Evolutionary conservation across 345 rosid genomes (phyloP).

Genomic region (Pseudoturritis turrita): DNA sequence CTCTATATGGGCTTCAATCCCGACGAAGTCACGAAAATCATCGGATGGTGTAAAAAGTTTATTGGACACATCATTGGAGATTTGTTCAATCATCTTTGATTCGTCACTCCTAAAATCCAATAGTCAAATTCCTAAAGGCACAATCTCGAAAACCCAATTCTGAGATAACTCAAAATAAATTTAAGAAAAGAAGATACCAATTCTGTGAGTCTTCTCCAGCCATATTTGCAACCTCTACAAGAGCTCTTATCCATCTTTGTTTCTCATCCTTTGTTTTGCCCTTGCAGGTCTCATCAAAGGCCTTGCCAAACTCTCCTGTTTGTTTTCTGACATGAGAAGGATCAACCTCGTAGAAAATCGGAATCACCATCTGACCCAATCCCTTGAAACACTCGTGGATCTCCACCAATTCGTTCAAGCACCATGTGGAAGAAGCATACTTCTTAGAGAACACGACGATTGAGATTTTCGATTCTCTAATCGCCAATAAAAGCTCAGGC

Average conservation of each 20-base stretch:
- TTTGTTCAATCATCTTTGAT: background rate
- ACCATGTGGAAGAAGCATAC: background rate
- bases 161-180: too few species aligned
- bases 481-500: background rate
- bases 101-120: background rate
- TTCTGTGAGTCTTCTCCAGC: background rate
- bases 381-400: background rate
- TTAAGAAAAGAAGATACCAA: background rate
- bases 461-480: background rate
- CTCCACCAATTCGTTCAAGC: background rate
- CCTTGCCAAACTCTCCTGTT: background rate
- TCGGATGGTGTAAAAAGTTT: background rate
- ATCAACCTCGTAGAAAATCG: background rate
- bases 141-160: too few species aligned
- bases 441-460: background rate
- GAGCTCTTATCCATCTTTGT: background rate
- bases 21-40: background rate
- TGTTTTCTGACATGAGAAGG: conserved; percentile 3
- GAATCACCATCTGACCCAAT: background rate
- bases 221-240: background rate
- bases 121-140: too few species aligned
- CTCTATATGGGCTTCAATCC: background rate
- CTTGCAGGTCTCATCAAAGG: background rate
- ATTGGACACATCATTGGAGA: background rate
- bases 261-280: background rate